Evolutionary conservation across 192 early-diverging fungal species (phyloP), one percentile per base, ranked within the genome.

Genomic region (Podila horticola): DNA sequence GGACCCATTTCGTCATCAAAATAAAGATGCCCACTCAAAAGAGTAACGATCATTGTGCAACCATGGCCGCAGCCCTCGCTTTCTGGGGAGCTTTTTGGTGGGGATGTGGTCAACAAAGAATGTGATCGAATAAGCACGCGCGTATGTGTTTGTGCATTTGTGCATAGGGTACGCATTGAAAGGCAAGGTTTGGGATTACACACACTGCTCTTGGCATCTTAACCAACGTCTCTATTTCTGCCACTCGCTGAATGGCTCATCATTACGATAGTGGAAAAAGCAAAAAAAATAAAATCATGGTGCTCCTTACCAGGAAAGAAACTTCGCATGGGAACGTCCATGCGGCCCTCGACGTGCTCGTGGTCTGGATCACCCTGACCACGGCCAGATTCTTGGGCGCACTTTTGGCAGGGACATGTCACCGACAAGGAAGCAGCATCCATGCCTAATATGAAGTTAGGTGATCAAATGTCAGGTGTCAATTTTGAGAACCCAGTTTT

Each of bases 341-440:
- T 79, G 13, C 75, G 75, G 11, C 75, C 75, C 26, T 79, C 75
- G 17, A 79, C 75, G 50, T 79, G 75, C 26, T 79, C 75, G 26
- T 79, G 75, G 66, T 71, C 58, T 0, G 75, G 75, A 26, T 79
- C 65, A n/a, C 75, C 75, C 41, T 72, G 30, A 7, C 66, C 55
- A 26, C 75, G 75, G 3, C 77, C 77, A 30, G 77, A 65, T 13
- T 69, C 77, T 48, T 67, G 13, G n/a, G 77, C 70, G 48, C 77
- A 81, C n/a, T 73, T 68, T 48, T 73, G 59, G 41, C 77, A 81
- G 3, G 77, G 77, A 5, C 77, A 81, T 0, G 77, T 73, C n/a
- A 81, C 77, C 0, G 77, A 81, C 5, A 81, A 48, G 8, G 77
- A 81, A 6, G 77, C 77, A 10, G 77, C 77, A n/a, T 81, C 77